Evolutionary conservation across 768 basidiomycete genomes (phyloP).

Genomic region (Mycena haematopus): DNA sequence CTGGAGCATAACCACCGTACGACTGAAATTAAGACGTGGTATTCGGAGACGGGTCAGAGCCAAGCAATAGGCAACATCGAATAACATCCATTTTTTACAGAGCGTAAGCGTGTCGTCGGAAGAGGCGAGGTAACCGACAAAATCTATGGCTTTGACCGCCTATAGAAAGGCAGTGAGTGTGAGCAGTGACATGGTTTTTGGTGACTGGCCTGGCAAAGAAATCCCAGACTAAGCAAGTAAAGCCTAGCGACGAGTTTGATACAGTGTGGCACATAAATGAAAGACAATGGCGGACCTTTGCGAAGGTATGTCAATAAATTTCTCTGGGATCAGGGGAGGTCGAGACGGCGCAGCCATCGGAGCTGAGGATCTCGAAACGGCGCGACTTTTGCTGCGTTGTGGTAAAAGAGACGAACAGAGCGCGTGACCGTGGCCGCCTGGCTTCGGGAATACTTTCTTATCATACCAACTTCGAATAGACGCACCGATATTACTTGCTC

Average conservation of each 20-base stretch:
- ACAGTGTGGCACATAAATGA: not conserved
- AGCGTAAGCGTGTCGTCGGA: slow-evolving; percentile 48
- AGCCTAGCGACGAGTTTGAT: slow-evolving; percentile 62
- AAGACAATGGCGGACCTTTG: slow-evolving; percentile 11
- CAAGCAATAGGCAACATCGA: slow-evolving; percentile 67
- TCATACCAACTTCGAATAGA: not conserved
- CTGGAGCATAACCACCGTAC: slow-evolving; percentile 66
- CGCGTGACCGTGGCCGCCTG: slow-evolving; percentile 1
- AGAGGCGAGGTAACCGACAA: slow-evolving; percentile 60
- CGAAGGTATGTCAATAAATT: slow-evolving; percentile 64
- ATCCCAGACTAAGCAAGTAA: slow-evolving; percentile 77
- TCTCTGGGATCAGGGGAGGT: slow-evolving; percentile 71
- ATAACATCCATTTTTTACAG: slow-evolving; percentile 75
- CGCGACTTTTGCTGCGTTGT: not conserved
- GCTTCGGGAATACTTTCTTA: not conserved
- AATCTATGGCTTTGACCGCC: slow-evolving; percentile 81
- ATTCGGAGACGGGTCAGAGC: slow-evolving; percentile 70
- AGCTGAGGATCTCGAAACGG: not conserved
- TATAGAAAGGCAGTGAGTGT: slow-evolving; percentile 35
- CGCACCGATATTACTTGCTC: not conserved
- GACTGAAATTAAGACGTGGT: slow-evolving; percentile 74
- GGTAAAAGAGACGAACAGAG: not conserved
- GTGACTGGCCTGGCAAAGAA: slow-evolving; percentile 71
- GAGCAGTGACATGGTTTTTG: not conserved
- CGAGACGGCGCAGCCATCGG: slow-evolving; percentile 6